Percentiles rank a stretch among this genome's conserved stretches.
These are phyloP conservation scores for Pythium aristosporum DNA, from an alignment of 352 stramenopile genomes.

Conservation along the genomic window DNA sequence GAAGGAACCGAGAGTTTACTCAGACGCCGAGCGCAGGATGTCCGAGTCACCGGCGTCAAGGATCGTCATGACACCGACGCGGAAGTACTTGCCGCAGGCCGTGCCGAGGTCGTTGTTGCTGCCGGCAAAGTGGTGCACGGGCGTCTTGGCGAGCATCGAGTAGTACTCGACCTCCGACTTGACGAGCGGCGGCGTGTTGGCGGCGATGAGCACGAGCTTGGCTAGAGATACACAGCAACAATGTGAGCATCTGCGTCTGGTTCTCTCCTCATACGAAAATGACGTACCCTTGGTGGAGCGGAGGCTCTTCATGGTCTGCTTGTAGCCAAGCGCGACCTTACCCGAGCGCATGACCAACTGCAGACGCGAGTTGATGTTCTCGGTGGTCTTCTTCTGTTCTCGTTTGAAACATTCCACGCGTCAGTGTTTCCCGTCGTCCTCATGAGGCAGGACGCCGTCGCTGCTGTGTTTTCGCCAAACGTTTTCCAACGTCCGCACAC, in stretches of 20 bases:
- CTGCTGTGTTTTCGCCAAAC: neutral
- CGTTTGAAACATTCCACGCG: constrained; percentile 17
- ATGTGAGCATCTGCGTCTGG: neutral
- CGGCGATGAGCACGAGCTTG: constrained; percentile 98
- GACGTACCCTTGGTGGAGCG: constrained; percentile 89
- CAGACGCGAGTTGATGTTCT: constrained; percentile 99
- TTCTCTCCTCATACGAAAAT: too few species aligned
- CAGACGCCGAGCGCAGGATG: constrained; percentile 91
- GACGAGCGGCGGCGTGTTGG: constrained; percentile 97
- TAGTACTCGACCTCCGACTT: constrained; percentile 99
- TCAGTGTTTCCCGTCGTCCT: constrained; percentile 17
- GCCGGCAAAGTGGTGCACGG: constrained; percentile 98
- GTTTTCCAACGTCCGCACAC: neutral
- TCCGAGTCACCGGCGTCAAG: constrained; percentile 98
- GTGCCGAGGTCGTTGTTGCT: constrained; percentile 99
- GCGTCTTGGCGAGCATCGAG: constrained; percentile 99
- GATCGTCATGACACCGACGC: constrained; percentile 95
- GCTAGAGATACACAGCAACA: constrained; percentile 32
- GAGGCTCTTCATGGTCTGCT: constrained; percentile 97
- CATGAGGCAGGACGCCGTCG: neutral
- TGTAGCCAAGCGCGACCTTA: constrained; percentile 99
- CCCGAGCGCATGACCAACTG: constrained; percentile 99
- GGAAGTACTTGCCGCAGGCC: constrained; percentile 99
- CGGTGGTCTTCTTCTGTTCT: constrained; percentile 96
- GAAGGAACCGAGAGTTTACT: constrained; percentile 36